Base-by-base conservation (phyloP, 257 asterid genomes). In the Solanum ahanhuiri region DNA sequence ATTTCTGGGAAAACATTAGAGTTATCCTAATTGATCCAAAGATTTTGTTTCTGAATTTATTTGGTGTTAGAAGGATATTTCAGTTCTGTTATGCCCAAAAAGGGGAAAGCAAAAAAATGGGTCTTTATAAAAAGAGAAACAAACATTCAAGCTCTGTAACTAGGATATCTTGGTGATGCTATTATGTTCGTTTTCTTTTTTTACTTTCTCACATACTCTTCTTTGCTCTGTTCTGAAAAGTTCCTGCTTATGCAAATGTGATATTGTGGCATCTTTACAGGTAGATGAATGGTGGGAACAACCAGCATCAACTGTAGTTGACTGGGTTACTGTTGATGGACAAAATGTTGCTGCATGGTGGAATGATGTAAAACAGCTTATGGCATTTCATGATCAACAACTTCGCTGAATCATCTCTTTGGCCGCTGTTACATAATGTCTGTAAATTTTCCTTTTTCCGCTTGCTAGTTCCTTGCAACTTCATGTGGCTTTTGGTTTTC, bases 281-380 rank as follows among this genome's bases (percentile, higher is more conserved):
- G 98, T 96, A 77, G 99, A 94, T 86, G 99, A 97, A 90, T 97
- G 99, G 99, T 97, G 98, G 99, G 99, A 97, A 86, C 99, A 96
- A 85, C 99, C 99, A 73, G 98, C 99, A 45, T 94, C 99, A 10
- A 89, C 97, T 58, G 99, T 93, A 41, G 98, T 95, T 64, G 99
- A 97, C 88, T 97, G 99, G 99, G 98, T 94, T 77, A 87, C 96
- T 3, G 94, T 95, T 8, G 99, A 97, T 82, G 99, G 99, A 76
- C 98, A 97, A 91, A 95, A 95, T 87, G 99, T 95, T 86, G 94
- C 94, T 84, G 94, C 93, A 1, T 97, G 99, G 99, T 98, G 93
- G 89, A 97, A 97, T 89, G 99, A 95, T 81, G 93, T 95, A 89
- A 96, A 96, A 89, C 98, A 96, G 92, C 98, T 96, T 87, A 91